These are phyloP conservation scores for Dactylellina parvicollis DNA, from an alignment of 2,329 filamentous ascomycete genomes.

Conservation along the genomic window DNA sequence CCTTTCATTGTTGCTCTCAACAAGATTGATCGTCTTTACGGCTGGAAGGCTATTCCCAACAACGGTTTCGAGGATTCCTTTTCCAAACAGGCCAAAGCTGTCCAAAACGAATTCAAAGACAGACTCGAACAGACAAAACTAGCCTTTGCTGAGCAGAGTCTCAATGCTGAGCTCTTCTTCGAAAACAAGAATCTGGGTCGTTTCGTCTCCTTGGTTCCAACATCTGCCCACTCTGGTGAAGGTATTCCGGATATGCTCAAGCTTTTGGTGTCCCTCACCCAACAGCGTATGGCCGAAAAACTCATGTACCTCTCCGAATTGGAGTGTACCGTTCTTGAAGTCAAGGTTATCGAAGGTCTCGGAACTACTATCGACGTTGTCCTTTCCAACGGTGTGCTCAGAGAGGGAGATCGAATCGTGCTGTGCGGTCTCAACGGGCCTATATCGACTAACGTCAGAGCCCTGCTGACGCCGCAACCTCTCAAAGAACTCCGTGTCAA, in stretches of 20 bases:
- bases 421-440: slow-evolving; percentile 96
- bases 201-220: slow-evolving; percentile 94
- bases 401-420: slow-evolving; percentile 93
- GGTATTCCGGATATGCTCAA: slow-evolving; percentile 99
- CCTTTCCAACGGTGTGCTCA: slow-evolving; percentile 91
- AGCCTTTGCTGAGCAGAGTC: slow-evolving; percentile 93
- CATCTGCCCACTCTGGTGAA: slow-evolving; percentile 97
- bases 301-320: slow-evolving; percentile 99
- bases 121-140: slow-evolving; percentile 90
- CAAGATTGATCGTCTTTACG: slow-evolving; percentile 99
- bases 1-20: slow-evolving; percentile 98
- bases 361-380: slow-evolving; percentile 99
- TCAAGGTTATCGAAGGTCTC: slow-evolving; percentile 98
- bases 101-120: slow-evolving; percentile 93
- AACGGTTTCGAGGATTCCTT: slow-evolving; percentile 97
- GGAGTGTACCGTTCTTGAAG: slow-evolving; percentile 95
- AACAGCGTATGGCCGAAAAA: slow-evolving; percentile 95
- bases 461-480: slow-evolving; percentile 88
- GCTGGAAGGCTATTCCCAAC: slow-evolving; percentile 98
- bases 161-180: slow-evolving; percentile 96
- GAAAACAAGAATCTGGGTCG: slow-evolving; percentile 98
- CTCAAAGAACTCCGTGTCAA: slow-evolving; percentile 95
- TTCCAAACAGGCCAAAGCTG: slow-evolving; percentile 86
- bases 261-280: slow-evolving; percentile 88
- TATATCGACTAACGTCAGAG: slow-evolving; percentile 94